Conservation (phyloP, 2,329 filamentous ascomycete genomes). For the Ilyonectria robusta region DNA sequence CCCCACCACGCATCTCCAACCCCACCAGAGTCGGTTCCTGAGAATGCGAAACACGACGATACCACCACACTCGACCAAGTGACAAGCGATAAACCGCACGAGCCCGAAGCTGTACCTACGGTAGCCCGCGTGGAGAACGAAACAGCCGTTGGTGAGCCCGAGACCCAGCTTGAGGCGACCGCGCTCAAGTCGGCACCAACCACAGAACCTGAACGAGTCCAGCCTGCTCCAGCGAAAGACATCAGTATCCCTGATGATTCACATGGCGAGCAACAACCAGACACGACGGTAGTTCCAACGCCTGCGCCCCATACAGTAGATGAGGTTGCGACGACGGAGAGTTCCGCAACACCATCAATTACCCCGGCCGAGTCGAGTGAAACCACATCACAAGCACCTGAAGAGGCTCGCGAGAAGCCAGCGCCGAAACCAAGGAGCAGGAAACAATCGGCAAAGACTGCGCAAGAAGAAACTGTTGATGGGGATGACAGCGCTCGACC, state of each 20-base stretch:
- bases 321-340: constrained; percentile 30
- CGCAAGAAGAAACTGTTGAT: constrained; percentile 33
- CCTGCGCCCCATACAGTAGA: constrained; percentile 36
- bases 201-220: constrained; percentile 27
- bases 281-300: constrained; percentile 5
- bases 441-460: constrained; percentile 29
- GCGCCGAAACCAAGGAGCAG: constrained; percentile 39
- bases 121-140: background rate
- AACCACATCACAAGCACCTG: constrained; percentile 19
- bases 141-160: background rate
- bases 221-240: constrained; percentile 1
- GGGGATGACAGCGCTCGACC: constrained; percentile 43
- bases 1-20: constrained; percentile 39
- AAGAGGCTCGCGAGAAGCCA: constrained; percentile 30
- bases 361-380: constrained; percentile 29
- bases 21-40: constrained; percentile 41
- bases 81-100: constrained; percentile 8
- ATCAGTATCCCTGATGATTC: background rate
- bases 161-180: constrained; percentile 10
- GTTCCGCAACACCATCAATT: constrained; percentile 32
- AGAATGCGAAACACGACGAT: constrained; percentile 33
- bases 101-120: background rate
- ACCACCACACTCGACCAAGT: constrained; percentile 12
- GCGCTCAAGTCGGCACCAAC: constrained; percentile 18
- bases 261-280: constrained; percentile 2